Evolutionary conservation across 1,284 basidiomycete species (phyloP).

Genomic region (Melampsora americana): DNA sequence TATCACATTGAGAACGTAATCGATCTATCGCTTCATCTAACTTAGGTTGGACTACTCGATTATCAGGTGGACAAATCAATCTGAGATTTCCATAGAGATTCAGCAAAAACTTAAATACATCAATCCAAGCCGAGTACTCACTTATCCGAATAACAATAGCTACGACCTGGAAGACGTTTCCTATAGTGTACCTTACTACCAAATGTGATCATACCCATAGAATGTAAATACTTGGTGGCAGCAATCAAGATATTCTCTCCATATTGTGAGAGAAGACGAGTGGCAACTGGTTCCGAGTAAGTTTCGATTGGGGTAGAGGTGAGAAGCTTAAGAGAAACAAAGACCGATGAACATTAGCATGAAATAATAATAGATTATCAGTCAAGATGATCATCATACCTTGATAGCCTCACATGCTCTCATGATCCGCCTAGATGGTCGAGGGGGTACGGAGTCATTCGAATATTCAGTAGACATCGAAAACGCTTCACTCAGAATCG

Average conservation of each 20-base stretch:
- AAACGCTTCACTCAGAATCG: slow-evolving; percentile 22
- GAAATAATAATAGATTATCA: not conserved
- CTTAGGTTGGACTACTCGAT: slow-evolving; percentile 12
- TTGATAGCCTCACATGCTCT: slow-evolving; percentile 42
- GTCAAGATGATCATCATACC: slow-evolving; percentile 10
- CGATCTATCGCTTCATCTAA: not conserved
- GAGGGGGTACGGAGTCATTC: not conserved
- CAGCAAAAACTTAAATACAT: not conserved
- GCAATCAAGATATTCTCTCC: slow-evolving; percentile 15
- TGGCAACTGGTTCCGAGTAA: slow-evolving; percentile 36
- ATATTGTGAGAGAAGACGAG: slow-evolving; percentile 28
- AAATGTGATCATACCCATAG: slow-evolving; percentile 22
- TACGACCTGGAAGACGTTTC: slow-evolving; percentile 40
- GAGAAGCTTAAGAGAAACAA: slow-evolving; percentile 29
- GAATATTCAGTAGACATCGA: slow-evolving; percentile 1
- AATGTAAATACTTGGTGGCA: slow-evolving; percentile 29
- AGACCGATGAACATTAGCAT: not conserved
- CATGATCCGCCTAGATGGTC: slow-evolving; percentile 12
- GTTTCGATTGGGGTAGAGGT: slow-evolving; percentile 38
- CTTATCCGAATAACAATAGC: slow-evolving; percentile 43
- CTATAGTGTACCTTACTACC: slow-evolving; percentile 30
- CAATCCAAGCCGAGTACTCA: slow-evolving; percentile 1
- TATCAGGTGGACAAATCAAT: slow-evolving; percentile 26
- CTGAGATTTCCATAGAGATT: not conserved
- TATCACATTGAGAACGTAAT: not conserved